Conservation (phyloP, 495 filamentous ascomycete genomes). For the Chaetomium cochliodes region DNA sequence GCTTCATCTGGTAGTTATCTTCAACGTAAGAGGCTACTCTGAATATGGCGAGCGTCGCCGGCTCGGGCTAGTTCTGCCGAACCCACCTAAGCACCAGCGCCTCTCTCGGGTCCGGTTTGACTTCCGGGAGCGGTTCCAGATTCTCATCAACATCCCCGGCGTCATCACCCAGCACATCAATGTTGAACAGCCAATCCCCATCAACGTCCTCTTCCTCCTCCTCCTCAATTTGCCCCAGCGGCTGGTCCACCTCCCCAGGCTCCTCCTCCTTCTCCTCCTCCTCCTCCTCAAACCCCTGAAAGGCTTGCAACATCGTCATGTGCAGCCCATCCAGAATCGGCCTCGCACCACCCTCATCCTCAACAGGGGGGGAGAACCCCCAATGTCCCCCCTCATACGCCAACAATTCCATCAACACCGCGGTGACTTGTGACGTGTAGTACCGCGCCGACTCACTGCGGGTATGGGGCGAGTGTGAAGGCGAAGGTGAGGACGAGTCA, state of each 20-base stretch:
- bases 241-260: background rate
- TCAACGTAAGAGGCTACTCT: no score
- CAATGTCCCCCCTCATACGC: slow-evolving; percentile 4
- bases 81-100: slow-evolving; percentile 8
- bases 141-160: background rate
- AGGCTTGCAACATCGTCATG: slow-evolving; percentile 17
- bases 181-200: slow-evolving; percentile 4
- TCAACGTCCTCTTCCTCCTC: slow-evolving; percentile 5
- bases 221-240: background rate
- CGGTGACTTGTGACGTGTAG: slow-evolving; percentile 4
- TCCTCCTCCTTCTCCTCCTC: background rate
- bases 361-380: background rate
- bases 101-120: slow-evolving; percentile 2
- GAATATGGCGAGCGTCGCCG: no score
- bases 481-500: no score
- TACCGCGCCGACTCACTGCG: slow-evolving; percentile 1
- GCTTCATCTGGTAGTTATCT: no score
- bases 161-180: background rate
- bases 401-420: slow-evolving; percentile 10
- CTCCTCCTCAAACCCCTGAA: background rate
- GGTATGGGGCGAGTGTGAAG: background rate
- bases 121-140: background rate
- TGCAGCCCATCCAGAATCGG: slow-evolving; percentile 11
- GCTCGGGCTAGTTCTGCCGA: background rate
- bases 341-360: background rate